These are phyloP conservation scores for Talinum fruticosum DNA, from an alignment of 148 eudicot genomes.

Conservation along the genomic window DNA sequence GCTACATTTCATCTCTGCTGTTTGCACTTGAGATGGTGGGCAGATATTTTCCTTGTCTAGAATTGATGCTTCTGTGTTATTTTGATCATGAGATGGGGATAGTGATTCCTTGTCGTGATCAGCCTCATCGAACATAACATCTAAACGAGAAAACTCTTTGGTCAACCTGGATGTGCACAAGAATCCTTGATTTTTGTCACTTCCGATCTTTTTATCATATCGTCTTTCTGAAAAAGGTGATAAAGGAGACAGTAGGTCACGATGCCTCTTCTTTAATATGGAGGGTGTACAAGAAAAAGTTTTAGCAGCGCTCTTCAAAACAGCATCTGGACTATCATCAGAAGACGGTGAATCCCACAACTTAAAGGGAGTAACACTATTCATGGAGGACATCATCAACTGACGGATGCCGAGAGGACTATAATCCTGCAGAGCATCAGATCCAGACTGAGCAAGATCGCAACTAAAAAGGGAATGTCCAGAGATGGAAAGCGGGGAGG, in stretches of 20 bases:
- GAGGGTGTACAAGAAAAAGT: slow-evolving; percentile 81
- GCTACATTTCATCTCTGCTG: slow-evolving; percentile 24
- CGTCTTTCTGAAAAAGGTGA: slow-evolving; percentile 85
- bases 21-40: slow-evolving; percentile 30
- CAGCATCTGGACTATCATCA: slow-evolving; percentile 69
- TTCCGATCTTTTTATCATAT: slow-evolving; percentile 62
- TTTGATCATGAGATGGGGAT: slow-evolving; percentile 33
- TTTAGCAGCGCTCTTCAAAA: slow-evolving; percentile 85
- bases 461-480: slow-evolving; percentile 90
- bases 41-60: slow-evolving; percentile 64
- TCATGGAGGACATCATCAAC: slow-evolving; percentile 61
- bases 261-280: slow-evolving; percentile 82
- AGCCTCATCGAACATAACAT: slow-evolving; percentile 56
- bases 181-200: slow-evolving; percentile 41
- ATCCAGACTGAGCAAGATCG: slow-evolving; percentile 75
- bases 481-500: slow-evolving; percentile 90
- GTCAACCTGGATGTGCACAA: slow-evolving; percentile 53
- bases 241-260: slow-evolving; percentile 76
- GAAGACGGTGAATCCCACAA: slow-evolving; percentile 83
- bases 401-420: slow-evolving; percentile 96
- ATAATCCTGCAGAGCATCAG: slow-evolving; percentile 69
- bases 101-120: slow-evolving; percentile 29
- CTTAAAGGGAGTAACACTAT: slow-evolving; percentile 62
- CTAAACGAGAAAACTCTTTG: slow-evolving; percentile 66
- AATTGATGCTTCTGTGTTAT: slow-evolving; percentile 7